Conservation (phyloP, 73 alveolate genomes). For the Breviolum minutum region DNA sequence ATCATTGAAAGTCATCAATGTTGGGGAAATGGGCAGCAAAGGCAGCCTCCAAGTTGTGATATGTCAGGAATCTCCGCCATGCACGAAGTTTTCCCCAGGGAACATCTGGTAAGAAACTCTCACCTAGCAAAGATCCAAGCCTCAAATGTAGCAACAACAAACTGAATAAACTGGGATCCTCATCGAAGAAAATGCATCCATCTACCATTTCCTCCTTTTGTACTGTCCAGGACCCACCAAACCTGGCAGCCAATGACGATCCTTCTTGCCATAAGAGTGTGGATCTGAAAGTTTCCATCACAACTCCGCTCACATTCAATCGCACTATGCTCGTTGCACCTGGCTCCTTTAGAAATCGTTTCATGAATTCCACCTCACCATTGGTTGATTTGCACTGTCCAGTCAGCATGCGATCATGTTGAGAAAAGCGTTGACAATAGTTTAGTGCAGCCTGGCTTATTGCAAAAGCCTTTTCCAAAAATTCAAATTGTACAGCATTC, state of each 20-base stretch:
- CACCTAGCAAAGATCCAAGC: not conserved
- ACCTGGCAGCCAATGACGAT: not conserved
- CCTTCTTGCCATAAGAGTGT: too few species aligned
- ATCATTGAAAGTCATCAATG: too few species aligned
- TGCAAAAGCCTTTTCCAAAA: not conserved
- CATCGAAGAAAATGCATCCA: constrained; percentile 10
- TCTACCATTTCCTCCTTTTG: constrained; percentile 17
- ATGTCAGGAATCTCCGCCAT: constrained; percentile 16
- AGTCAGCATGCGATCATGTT: not conserved
- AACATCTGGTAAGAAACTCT: not conserved
- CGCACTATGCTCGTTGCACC: not conserved
- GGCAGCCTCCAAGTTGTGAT: constrained; percentile 1
- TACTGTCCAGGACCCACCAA: not conserved
- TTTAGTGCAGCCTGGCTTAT: not conserved
- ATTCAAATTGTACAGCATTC: not conserved
- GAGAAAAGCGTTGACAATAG: not conserved
- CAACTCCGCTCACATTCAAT: not conserved
- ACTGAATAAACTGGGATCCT: not conserved
- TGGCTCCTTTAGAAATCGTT: not conserved
- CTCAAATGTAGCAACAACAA: constrained; percentile 5
- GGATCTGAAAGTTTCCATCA: not conserved
- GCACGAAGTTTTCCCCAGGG: not conserved
- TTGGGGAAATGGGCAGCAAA: too few species aligned
- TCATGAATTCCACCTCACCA: not conserved
- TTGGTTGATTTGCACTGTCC: not conserved